Evolutionary conservation across 2,329 filamentous ascomycete genomes (phyloP).

Genomic region (Macrophomina tecta): DNA sequence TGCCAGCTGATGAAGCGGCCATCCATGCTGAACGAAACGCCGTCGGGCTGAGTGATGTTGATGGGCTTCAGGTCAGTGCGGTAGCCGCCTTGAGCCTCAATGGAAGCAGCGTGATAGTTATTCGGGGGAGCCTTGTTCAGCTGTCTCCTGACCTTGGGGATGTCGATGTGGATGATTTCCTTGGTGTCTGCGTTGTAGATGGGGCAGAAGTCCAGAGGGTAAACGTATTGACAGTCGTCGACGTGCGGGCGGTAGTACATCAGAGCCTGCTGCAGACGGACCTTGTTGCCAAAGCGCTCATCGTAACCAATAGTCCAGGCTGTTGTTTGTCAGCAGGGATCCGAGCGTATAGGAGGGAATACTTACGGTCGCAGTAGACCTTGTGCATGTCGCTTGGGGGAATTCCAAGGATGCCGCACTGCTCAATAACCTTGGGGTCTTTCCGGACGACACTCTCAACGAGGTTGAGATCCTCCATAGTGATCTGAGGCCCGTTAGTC

Average conservation of each 20-base stretch:
- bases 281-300: conserved; percentile 79
- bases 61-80: conserved; percentile 82
- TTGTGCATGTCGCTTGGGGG: conserved; percentile 87
- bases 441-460: conserved; percentile 78
- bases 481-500: conserved; percentile 64
- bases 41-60: conserved; percentile 85
- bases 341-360: not conserved
- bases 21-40: conserved; percentile 81
- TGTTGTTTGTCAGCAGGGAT: conserved; percentile 38
- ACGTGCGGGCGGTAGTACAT: conserved; percentile 92
- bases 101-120: conserved; percentile 78
- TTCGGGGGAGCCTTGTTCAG: conserved; percentile 73
- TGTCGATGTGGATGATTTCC: conserved; percentile 80
- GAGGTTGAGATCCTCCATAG: conserved; percentile 84
- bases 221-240: conserved; percentile 90
- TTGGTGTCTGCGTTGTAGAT: conserved; percentile 84
- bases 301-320: conserved; percentile 96
- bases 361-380: conserved; percentile 86
- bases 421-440: conserved; percentile 87
- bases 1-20: conserved; percentile 83
- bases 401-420: conserved; percentile 83
- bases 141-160: conserved; percentile 77
- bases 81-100: conserved; percentile 77
- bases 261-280: conserved; percentile 86
- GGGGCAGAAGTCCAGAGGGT: conserved; percentile 90